These are phyloP conservation scores for Oldenlandia corymbosa DNA, from an alignment of 257 asterid species.

Conservation along the genomic window DNA sequence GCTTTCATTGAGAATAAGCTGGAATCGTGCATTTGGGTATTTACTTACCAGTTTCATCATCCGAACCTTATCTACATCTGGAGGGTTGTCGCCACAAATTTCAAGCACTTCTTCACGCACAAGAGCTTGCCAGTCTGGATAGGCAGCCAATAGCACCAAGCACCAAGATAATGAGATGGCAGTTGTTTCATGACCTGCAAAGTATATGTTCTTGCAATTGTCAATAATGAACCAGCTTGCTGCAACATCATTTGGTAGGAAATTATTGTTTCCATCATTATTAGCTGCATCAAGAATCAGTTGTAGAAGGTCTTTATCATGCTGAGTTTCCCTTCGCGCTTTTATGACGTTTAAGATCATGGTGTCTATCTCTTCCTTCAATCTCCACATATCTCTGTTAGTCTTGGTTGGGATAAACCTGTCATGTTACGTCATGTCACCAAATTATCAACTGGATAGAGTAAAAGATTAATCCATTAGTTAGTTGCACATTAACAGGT, in stretches of 20 bases:
- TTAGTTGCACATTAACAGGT: not conserved
- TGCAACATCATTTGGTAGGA: constrained; percentile 33
- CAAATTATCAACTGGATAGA: not conserved
- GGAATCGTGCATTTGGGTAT: not conserved
- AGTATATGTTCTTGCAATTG: constrained; percentile 67
- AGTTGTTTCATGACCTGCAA: constrained; percentile 70
- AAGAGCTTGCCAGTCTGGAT: constrained; percentile 78
- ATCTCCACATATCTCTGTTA: constrained; percentile 50
- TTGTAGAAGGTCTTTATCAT: constrained; percentile 51
- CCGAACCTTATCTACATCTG: constrained; percentile 47
- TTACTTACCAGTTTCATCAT: constrained; percentile 55
- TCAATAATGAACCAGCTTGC: constrained; percentile 47
- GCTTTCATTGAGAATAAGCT: not conserved
- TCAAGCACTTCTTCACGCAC: constrained; percentile 61
- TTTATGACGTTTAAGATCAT: constrained; percentile 47
- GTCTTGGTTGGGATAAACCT: constrained; percentile 61
- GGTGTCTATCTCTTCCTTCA: constrained; percentile 50
- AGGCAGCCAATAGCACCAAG: constrained; percentile 55
- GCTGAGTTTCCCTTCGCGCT: constrained; percentile 20
- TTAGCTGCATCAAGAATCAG: constrained; percentile 54
- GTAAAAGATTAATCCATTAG: not conserved
- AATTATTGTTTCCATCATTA: constrained; percentile 28
- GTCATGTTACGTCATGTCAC: constrained; percentile 22
- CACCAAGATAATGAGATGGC: constrained; percentile 77
- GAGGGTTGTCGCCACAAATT: constrained; percentile 41